A percentile compares a stretch with the other conserved stretches of the same genome.
Conservation (phyloP, 495 filamentous ascomycete genomes). For the Astrothelium subdiscretum region DNA sequence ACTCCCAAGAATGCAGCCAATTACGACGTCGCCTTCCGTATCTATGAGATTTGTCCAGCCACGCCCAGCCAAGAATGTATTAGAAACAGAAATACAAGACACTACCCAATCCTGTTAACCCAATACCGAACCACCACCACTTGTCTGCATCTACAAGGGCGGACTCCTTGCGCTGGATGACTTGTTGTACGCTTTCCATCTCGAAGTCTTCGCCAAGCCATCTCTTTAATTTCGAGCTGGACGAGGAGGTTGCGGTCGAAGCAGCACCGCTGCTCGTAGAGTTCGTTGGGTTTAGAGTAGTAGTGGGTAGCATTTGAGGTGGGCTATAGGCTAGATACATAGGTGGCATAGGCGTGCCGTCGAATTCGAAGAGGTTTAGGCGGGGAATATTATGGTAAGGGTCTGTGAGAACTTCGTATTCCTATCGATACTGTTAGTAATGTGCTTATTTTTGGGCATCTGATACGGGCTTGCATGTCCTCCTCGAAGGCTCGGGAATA, state of each 20-base stretch:
- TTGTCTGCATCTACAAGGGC: conserved; percentile 34
- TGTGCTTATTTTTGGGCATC: not conserved
- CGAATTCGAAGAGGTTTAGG: conserved; percentile 53
- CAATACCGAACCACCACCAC: conserved; percentile 61
- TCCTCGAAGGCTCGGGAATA: not conserved
- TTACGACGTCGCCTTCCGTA: not conserved
- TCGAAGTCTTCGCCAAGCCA: conserved; percentile 23
- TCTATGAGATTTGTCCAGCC: not conserved
- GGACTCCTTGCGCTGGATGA: conserved; percentile 17
- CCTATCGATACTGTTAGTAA: conserved; percentile 33
- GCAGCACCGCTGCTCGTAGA: conserved; percentile 15
- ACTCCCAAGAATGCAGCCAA: not conserved
- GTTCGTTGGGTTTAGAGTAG: conserved; percentile 46
- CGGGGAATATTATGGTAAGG: conserved; percentile 50
- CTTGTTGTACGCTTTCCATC: conserved; percentile 30
- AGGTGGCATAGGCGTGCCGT: conserved; percentile 58
- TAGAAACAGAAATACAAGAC: conserved; percentile 31
- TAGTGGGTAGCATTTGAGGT: conserved; percentile 65
- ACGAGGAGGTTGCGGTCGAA: conserved; percentile 16
- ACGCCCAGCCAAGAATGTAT: not conserved
- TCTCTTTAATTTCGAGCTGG: conserved; percentile 29
- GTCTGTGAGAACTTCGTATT: conserved; percentile 50
- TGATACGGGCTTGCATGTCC: not conserved
- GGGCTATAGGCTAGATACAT: conserved; percentile 60
- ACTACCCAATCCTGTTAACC: conserved; percentile 53